phyloP scores from a whole-genome alignment of 2,329 filamentous ascomycete genomes.

The Hymenoscyphus fraxineus region DNA sequence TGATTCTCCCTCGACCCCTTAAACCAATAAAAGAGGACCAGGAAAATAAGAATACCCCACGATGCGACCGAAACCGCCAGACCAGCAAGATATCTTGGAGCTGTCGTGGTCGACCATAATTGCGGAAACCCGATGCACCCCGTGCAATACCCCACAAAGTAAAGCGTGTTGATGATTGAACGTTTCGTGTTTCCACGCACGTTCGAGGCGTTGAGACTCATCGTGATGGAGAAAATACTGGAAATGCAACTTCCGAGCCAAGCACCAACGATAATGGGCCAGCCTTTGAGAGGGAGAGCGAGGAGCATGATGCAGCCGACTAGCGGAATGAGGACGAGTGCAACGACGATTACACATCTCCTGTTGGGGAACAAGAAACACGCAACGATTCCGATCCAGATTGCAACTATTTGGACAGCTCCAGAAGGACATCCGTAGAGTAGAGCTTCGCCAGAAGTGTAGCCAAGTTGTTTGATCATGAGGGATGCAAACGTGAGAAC shows the following conservation, averaged over 20 bases:
- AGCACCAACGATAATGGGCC: constrained; percentile 46
- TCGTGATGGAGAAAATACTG: constrained; percentile 40
- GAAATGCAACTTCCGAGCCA: constrained; percentile 47
- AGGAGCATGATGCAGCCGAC: constrained; percentile 44
- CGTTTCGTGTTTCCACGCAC: constrained; percentile 51
- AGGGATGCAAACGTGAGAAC: constrained; percentile 48
- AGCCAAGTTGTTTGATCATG: constrained; percentile 46
- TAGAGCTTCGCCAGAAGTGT: constrained; percentile 42
- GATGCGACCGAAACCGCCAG: constrained; percentile 44
- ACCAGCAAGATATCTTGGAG: constrained; percentile 30
- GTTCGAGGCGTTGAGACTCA: constrained; percentile 45
- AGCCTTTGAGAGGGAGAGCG: constrained; percentile 40
- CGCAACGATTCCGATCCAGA: constrained; percentile 44
- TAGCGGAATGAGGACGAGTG: constrained; percentile 42
- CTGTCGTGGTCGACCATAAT: constrained; percentile 43
- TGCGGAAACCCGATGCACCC: constrained; percentile 47
- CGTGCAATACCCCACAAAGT: constrained; percentile 48
- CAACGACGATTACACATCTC: constrained; percentile 39
- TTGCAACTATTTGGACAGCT: constrained; percentile 43
- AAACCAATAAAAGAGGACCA: constrained; percentile 36
- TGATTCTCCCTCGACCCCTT: constrained; percentile 38
- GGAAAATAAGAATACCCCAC: constrained; percentile 40
- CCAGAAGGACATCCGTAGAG: constrained; percentile 47
- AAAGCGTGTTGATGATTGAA: constrained; percentile 44
- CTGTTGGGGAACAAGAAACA: constrained; percentile 40